phyloP scores from a whole-genome alignment of 441 rosid species.

The Raphanus hybrid region DNA sequence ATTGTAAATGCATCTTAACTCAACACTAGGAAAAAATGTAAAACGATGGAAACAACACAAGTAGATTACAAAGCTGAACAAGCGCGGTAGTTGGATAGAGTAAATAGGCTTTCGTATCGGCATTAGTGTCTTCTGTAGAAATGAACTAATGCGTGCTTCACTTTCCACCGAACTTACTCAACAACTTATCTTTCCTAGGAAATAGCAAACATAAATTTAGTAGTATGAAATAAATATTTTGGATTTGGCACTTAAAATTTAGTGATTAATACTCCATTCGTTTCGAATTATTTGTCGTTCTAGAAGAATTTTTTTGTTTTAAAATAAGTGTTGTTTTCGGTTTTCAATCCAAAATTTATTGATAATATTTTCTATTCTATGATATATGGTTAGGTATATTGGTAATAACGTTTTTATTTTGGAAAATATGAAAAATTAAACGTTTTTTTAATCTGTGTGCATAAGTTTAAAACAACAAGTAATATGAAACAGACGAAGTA shows the following conservation, averaged over 20 bases:
- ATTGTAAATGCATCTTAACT: background rate
- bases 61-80: background rate
- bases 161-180: slow-evolving; percentile 1
- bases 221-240: background rate
- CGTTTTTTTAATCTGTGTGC: no score
- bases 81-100: background rate
- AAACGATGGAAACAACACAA: background rate
- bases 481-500: background rate
- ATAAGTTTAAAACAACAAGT: no score
- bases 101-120: background rate
- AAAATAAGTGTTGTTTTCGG: no score
- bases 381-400: no score
- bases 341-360: no score
- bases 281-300: no score
- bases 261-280: background rate
- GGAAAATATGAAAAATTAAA: no score
- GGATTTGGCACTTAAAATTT: background rate
- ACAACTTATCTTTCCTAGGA: background rate
- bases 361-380: no score
- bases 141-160: slow-evolving; percentile 10
- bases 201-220: background rate
- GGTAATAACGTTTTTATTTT: no score
- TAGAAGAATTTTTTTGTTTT: no score
- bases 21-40: background rate
- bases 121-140: background rate